Percentiles rank a stretch among this genome's conserved stretches.
phyloP scores from a whole-genome alignment of 78 protist genomes.

The Dictyostelium purpureum region DNA sequence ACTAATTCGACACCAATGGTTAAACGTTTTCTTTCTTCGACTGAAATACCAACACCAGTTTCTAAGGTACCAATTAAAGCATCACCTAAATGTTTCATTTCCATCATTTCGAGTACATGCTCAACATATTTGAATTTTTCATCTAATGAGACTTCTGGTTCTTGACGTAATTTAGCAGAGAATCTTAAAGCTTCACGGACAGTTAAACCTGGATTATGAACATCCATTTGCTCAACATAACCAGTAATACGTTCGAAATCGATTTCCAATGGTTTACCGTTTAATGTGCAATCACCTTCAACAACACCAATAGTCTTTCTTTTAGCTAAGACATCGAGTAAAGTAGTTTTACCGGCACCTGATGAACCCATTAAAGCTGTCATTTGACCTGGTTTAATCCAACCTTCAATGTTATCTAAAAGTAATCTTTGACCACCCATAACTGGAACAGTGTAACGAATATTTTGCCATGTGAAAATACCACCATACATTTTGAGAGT shows the following conservation, averaged over 20 bases:
- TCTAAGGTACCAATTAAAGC: constrained; percentile 78
- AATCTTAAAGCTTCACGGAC: constrained; percentile 73
- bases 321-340: constrained; percentile 89
- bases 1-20: constrained; percentile 80
- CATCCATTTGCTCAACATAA: constrained; percentile 82
- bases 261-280: constrained; percentile 80
- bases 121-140: constrained; percentile 56
- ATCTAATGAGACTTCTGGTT: constrained; percentile 22
- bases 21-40: constrained; percentile 69
- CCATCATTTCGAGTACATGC: constrained; percentile 59
- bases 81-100: constrained; percentile 73
- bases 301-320: constrained; percentile 85
- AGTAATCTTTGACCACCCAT: constrained; percentile 30
- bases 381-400: constrained; percentile 80
- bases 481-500: constrained; percentile 50
- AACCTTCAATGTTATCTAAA: constrained; percentile 38
- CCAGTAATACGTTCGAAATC: constrained; percentile 79
- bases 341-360: constrained; percentile 91
- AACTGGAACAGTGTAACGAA: constrained; percentile 49
- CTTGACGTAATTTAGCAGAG: constrained; percentile 66
- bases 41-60: constrained; percentile 77
- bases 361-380: constrained; percentile 87
- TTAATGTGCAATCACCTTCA: constrained; percentile 76
- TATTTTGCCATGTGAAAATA: constrained; percentile 57
- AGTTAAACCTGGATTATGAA: constrained; percentile 51